Base-by-base conservation (phyloP, 2,329 filamentous ascomycete genomes). In the Monilinia fructigena region DNA sequence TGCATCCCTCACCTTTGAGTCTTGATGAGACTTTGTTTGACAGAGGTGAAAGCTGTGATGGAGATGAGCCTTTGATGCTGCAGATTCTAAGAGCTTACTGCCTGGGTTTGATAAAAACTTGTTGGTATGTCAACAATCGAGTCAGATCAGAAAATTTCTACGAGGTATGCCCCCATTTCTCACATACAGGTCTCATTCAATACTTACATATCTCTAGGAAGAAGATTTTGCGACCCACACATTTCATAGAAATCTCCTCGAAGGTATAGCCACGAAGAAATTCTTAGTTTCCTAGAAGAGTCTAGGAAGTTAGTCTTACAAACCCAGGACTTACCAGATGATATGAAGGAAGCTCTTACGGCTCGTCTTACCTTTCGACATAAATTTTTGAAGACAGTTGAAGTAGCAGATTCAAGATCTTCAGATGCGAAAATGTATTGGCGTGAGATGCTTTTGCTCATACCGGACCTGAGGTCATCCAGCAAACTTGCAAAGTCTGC, bases 191-290 rank as follows among this genome's bases (percentile, higher is more conserved):
- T 28, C 8, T 23, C 12, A 31, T 53, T 7, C 28, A 26, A 35
- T 42, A 28, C 12, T 38, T 45, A 73, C 23, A 56, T 28, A 42
- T n/a, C 20, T 42, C 14, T 66, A 94, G 89, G 95, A 99, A 79
- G 95, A 99, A 78, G 95, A 99, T 75, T 97, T 99, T 75, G 92
- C 96, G 26, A 93, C 92, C 8, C 93, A 96, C 76, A 90, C 93
- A 0, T 98, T 95, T 76, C 90, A 93, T 71, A 86, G 93, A 48
- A 87, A 86, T 16, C 81, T 99, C 0, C 82, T 98, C 8, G 86
- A 87, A 35, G 79, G 83, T 18, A 82, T 94, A 66, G 85, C 20
- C 77, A 82, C 2, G 79, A 82, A 6, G 62, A 63, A 6, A 74
- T 76, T 42, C 65, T 75, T 20, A 56, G 71, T n/a, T 71, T 76